Percentiles rank a stretch among this genome's conserved stretches.
Evolutionary conservation across 2,329 filamentous ascomycete genomes (phyloP).

Genomic region (Diplodia scrobiculata): DNA sequence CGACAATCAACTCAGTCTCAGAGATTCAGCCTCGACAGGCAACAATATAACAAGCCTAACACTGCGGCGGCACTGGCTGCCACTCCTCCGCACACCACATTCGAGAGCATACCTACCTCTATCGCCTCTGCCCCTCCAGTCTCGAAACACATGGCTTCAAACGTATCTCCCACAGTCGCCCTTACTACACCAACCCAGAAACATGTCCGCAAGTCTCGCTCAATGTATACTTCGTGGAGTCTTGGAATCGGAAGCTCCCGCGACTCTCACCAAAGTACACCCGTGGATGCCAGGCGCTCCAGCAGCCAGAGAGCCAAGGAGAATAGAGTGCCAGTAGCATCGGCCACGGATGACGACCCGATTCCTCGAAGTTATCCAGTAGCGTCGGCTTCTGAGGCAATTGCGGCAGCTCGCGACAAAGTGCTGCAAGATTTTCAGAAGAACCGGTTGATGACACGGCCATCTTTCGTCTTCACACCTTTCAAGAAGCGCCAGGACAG

Average conservation of each 20-base stretch:
- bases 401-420: conserved; percentile 43
- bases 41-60: background rate
- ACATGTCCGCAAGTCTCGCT: conserved; percentile 27
- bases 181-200: background rate
- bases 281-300: background rate
- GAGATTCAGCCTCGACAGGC: conserved; percentile 20
- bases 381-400: background rate
- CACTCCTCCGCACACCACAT: conserved; percentile 27
- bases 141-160: conserved; percentile 31
- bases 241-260: conserved; percentile 14
- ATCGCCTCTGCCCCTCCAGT: background rate
- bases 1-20: conserved; percentile 30
- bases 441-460: conserved; percentile 45
- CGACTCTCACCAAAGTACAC: background rate
- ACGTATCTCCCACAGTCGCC: conserved; percentile 27
- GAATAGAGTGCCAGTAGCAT: background rate
- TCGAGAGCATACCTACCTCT: conserved; percentile 17
- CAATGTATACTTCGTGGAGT: conserved; percentile 26
- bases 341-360: conserved; percentile 22
- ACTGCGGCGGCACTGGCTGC: background rate
- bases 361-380: conserved; percentile 3
- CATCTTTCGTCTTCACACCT: conserved; percentile 49
- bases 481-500: conserved; percentile 50
- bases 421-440: conserved; percentile 48
- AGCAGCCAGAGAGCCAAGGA: conserved; percentile 6